Evolutionary conservation across 805 yeast genomes (phyloP), one percentile per base, ranked within the genome.

Genomic region (Wickerhamiella cacticola): DNA sequence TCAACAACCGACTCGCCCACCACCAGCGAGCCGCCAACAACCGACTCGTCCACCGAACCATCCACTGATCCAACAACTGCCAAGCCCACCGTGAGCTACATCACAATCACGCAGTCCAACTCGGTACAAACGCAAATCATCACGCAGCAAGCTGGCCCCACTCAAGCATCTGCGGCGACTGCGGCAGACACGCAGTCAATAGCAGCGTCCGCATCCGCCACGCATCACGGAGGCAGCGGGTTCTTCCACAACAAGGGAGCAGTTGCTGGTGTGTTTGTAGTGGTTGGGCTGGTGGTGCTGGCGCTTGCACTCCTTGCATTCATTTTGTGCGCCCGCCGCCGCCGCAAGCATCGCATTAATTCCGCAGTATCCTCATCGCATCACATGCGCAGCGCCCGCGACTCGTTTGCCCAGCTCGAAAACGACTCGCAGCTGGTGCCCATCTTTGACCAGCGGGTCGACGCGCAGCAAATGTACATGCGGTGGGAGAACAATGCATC

Each of bases 201-300:
- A 2, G 31, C 55, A 1, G 28, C 24, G 15, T 1, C 43, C 2
- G 48, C 31, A 16, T 19, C 36, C 1, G 36, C 45, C 10, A 18
- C 36, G 5, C 19, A 16, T 3, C n/a, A 19, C 23, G 18, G 9
- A 40, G 28, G 48, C 45, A 47, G 48, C 39, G 52, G 55, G 2
- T 85, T 80, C 59, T 85, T 82, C 70, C 69, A 72, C 49, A 67
- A 76, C 41, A 75, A 75, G 41, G 94, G 89, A 0, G 82, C 80
- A 59, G 92, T 85, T 1, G 94, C 88, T 0, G 95, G 94, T 2
- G 82, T 86, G 0, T 85, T 85, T 63, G 76, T 82, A 1, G 87
- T 75, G 0, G 92, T 85, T 15, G 95, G 88, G 1, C 56, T 85
- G 1, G 78, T 79, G 1, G 73, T 65, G 0, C 55, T 75, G 0